These are phyloP conservation scores for Pleurotus platypus DNA, from an alignment of 768 basidiomycete species.

Conservation along the genomic window DNA sequence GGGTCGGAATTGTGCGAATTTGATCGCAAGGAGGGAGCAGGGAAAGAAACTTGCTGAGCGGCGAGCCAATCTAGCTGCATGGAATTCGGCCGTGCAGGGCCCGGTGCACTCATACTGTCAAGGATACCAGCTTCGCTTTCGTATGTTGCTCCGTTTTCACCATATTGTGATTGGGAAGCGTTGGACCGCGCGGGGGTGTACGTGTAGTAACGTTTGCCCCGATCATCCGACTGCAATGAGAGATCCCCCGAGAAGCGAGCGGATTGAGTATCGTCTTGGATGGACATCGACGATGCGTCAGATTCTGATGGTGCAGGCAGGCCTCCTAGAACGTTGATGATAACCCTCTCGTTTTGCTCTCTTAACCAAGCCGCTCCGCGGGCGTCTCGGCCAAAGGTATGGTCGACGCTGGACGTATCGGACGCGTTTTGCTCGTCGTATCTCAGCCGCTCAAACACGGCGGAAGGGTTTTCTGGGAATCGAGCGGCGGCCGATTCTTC, in stretches of 20 bases:
- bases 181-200: slow-evolving; percentile 50
- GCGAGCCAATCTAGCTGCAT: slow-evolving; percentile 67
- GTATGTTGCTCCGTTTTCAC: slow-evolving; percentile 22
- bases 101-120: slow-evolving; percentile 11
- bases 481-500: slow-evolving; percentile 10
- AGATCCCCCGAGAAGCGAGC: slow-evolving; percentile 48
- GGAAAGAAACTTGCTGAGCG: slow-evolving; percentile 38
- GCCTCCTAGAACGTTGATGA: slow-evolving; percentile 57
- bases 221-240: slow-evolving; percentile 59
- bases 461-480: slow-evolving; percentile 37
- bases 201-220: slow-evolving; percentile 76
- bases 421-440: slow-evolving; percentile 41
- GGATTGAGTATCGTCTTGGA: slow-evolving; percentile 29
- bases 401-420: slow-evolving; percentile 36
- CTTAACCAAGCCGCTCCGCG: slow-evolving; percentile 79
- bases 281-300: slow-evolving; percentile 28
- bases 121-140: slow-evolving; percentile 1
- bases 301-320: slow-evolving; percentile 56
- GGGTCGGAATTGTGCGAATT: slow-evolving; percentile 26
- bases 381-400: slow-evolving; percentile 49
- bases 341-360: slow-evolving; percentile 71
- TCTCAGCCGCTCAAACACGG: slow-evolving; percentile 56
- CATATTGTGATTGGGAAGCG: slow-evolving; percentile 52
- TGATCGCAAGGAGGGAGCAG: slow-evolving; percentile 20
- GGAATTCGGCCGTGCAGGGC: slow-evolving; percentile 54